These are phyloP conservation scores for Rhododendron ferrugineum DNA, from an alignment of 148 eudicot genomes.

Conservation along the genomic window DNA sequence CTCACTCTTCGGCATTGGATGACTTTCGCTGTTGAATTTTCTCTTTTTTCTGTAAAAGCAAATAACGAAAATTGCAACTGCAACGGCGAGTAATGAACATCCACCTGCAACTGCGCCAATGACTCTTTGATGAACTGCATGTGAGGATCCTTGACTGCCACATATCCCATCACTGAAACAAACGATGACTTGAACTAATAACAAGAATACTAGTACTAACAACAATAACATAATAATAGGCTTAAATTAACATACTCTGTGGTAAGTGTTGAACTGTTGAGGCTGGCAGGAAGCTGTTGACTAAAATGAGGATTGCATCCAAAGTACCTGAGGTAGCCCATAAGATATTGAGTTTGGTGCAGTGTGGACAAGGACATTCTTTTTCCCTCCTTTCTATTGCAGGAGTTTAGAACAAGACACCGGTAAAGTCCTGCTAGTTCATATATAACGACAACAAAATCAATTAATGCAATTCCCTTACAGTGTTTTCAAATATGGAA, in stretches of 20 bases:
- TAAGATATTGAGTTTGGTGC: conserved; percentile 2
- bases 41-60: conserved; percentile 21
- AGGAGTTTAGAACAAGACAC: neutral
- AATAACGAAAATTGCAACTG: conserved; percentile 15
- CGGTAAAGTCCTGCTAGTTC: neutral
- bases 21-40: conserved; percentile 15
- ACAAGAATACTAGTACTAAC: neutral
- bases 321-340: conserved; percentile 23
- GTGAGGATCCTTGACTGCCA: conserved; percentile 16
- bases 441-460: neutral
- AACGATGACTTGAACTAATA: neutral
- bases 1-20: conserved; percentile 34
- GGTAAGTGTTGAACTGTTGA: conserved; percentile 25
- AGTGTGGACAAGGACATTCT: neutral
- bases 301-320: conserved; percentile 38
- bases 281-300: conserved; percentile 20
- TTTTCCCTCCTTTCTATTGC: neutral
- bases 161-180: conserved; percentile 32
- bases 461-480: conserved; percentile 16
- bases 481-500: conserved; percentile 28
- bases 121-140: conserved; percentile 2
- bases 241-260: conserved; percentile 33
- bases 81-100: conserved; percentile 15
- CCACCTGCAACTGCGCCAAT: conserved; percentile 27
- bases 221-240: neutral